Percentiles rank a stretch among this genome's conserved stretches.
These are phyloP conservation scores for Wilcoxina mikolae DNA, from an alignment of 495 filamentous ascomycete genomes.

Conservation along the genomic window DNA sequence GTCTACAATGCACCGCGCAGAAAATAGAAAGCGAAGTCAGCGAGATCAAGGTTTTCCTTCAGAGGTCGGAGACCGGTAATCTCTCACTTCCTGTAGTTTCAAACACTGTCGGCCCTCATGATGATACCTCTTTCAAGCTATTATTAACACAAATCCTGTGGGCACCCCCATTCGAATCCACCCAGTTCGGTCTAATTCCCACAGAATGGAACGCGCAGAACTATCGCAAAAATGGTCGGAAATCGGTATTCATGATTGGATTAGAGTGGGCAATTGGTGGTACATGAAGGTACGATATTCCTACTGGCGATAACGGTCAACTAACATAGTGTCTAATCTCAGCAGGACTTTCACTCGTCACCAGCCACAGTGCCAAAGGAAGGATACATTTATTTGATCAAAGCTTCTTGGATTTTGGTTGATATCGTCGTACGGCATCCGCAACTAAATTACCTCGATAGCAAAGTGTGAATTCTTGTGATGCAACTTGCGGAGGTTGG, in stretches of 20 bases:
- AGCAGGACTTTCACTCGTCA: slow-evolving; percentile 13
- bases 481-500: slow-evolving; percentile 14
- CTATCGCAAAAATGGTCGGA: slow-evolving; percentile 24
- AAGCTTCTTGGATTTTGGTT: slow-evolving; percentile 28
- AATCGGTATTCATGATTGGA: slow-evolving; percentile 30
- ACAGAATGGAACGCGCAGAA: slow-evolving; percentile 10
- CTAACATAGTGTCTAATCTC: slow-evolving; percentile 6
- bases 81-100: not conserved
- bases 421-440: slow-evolving; percentile 16
- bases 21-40: slow-evolving; percentile 15
- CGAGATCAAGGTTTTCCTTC: slow-evolving; percentile 16
- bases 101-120: not conserved
- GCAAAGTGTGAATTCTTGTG: slow-evolving; percentile 6
- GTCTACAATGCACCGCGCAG: slow-evolving; percentile 16
- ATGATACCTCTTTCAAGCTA: not conserved
- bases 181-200: not conserved
- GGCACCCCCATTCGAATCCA: not conserved
- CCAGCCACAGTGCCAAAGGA: not conserved
- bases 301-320: not conserved
- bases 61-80: not conserved
- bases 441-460: slow-evolving; percentile 13
- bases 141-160: not conserved
- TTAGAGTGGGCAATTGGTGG: slow-evolving; percentile 29
- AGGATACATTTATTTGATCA: slow-evolving; percentile 22
- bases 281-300: slow-evolving; percentile 14